Evolutionary conservation across 192 early-diverging fungal species (phyloP), one percentile per base, ranked within the genome.

Genomic region (Diversispora epigaea): DNA sequence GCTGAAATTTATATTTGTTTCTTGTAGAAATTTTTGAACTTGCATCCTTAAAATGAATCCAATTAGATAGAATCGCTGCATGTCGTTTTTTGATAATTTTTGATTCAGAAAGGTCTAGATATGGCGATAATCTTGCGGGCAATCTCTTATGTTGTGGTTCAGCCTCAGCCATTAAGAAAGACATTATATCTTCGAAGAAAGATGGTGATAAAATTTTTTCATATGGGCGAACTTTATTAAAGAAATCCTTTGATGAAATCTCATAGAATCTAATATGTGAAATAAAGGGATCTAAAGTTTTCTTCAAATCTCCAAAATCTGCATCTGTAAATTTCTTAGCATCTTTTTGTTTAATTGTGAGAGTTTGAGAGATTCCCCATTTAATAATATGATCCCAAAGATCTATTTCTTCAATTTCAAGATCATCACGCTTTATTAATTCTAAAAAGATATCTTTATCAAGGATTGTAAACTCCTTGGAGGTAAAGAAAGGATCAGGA

Each of bases 381-480:
- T 62, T 9, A 73, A 73, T 60, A 21, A 46, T 10, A 47, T 21
- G 15, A 41, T 73, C 57, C 56, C 71, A 73, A 47, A 73, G 15
- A 61, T 73, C 54, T 12, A 73, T 61, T 49, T n/a, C n/a, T n/a
- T n/a, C n/a, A n/a, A n/a, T n/a, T n/a, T n/a, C n/a, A n/a, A n/a
- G n/a, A n/a, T n/a, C n/a, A n/a, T n/a, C n/a, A n/a, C n/a, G n/a
- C n/a, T n/a, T n/a, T n/a, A n/a, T n/a, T n/a, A n/a, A n/a, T 9
- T 60, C 12, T 14, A 45, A 12, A 0, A 72, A 11, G 44, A 72
- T 46, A 46, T 44, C 12, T 45, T 72, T 43, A 12, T 60, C 39
- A 47, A 73, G 39, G 19, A 19, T 21, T 32, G 9, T 7, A 61
- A 73, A 73, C 46, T 61, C 45, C 22, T 60, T 62, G 15, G 56